These are phyloP conservation scores for Phragmites australis DNA, from an alignment of 176 grass and related monocot species.

Conservation along the genomic window DNA sequence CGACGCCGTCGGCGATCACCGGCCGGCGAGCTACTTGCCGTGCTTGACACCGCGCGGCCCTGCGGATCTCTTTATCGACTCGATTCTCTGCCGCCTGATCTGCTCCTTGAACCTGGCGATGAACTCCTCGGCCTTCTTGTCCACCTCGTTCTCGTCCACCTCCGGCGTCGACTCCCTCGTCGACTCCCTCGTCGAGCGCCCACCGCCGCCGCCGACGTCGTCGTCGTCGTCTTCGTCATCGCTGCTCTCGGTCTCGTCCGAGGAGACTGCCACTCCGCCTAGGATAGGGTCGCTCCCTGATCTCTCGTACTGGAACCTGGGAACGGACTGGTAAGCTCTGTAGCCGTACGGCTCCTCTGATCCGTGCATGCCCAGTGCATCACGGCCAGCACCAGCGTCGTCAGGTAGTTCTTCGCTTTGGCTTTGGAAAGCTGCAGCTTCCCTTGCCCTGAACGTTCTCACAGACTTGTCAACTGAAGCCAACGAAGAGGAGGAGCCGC, in stretches of 20 bases:
- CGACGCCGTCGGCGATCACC: background rate
- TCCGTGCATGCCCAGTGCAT: constrained; percentile 20
- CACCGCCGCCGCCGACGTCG: background rate
- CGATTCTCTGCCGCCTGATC: constrained; percentile 88
- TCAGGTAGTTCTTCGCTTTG: constrained; percentile 31
- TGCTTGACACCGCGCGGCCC: constrained; percentile 58
- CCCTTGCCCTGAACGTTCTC: constrained; percentile 57
- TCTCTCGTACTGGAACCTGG: constrained; percentile 55
- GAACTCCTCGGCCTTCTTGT: constrained; percentile 94
- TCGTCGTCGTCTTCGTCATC: constrained; percentile 48
- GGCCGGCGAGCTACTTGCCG: constrained; percentile 43
- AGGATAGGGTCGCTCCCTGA: constrained; percentile 40
- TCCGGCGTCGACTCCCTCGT: constrained; percentile 45
- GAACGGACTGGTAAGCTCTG: constrained; percentile 45
- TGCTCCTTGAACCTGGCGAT: constrained; percentile 91
- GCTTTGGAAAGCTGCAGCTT: constrained; percentile 14
- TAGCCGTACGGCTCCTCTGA: constrained; percentile 49
- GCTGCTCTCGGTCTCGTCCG: constrained; percentile 61
- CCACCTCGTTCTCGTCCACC: constrained; percentile 82
- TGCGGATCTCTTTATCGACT: constrained; percentile 72
- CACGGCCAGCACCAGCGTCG: constrained; percentile 7
- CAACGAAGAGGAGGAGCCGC: constrained; percentile 24
- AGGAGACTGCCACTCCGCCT: constrained; percentile 37
- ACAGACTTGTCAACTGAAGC: constrained; percentile 48
- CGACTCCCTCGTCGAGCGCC: constrained; percentile 48